Percentiles rank a stretch among this genome's conserved stretches.
Conservation (phyloP, 805 yeast genomes). For the Saccharomyces kudriavzevii region DNA sequence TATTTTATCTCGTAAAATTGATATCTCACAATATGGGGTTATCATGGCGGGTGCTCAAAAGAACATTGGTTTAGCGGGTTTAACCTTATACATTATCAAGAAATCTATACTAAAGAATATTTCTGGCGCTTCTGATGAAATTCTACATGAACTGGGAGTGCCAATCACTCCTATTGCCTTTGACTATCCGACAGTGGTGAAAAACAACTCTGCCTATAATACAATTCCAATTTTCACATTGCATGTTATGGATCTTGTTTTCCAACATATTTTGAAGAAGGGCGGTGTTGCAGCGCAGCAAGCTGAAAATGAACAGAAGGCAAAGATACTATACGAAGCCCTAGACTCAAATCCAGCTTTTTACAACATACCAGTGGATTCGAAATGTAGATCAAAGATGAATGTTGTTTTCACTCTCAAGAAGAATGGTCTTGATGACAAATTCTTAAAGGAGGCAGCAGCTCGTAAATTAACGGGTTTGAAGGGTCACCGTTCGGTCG, state of each 20-base stretch:
- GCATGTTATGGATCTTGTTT: slow-evolving; percentile 74
- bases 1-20: slow-evolving; percentile 72
- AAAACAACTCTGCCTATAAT: slow-evolving; percentile 88
- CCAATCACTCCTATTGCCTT: slow-evolving; percentile 85
- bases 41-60: slow-evolving; percentile 98
- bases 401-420: slow-evolving; percentile 82
- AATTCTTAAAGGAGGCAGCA: slow-evolving; percentile 63
- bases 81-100: slow-evolving; percentile 83
- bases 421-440: slow-evolving; percentile 53
- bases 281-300: slow-evolving; percentile 73
- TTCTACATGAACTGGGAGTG: slow-evolving; percentile 48
- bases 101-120: slow-evolving; percentile 58
- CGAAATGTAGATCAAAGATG: slow-evolving; percentile 71
- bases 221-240: slow-evolving; percentile 91
- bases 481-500: slow-evolving; percentile 94
- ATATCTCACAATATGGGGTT: slow-evolving; percentile 76
- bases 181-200: slow-evolving; percentile 77
- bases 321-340: slow-evolving; percentile 52
- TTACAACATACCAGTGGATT: slow-evolving; percentile 59
- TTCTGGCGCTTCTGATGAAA: slow-evolving; percentile 47
- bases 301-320: slow-evolving; percentile 50
- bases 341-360: slow-evolving; percentile 60
- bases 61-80: slow-evolving; percentile 94
- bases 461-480: slow-evolving; percentile 59
- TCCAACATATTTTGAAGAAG: slow-evolving; percentile 46